phyloP scores from a whole-genome alignment of 2,329 filamentous ascomycete species.

The Fusarium lyarnte region DNA sequence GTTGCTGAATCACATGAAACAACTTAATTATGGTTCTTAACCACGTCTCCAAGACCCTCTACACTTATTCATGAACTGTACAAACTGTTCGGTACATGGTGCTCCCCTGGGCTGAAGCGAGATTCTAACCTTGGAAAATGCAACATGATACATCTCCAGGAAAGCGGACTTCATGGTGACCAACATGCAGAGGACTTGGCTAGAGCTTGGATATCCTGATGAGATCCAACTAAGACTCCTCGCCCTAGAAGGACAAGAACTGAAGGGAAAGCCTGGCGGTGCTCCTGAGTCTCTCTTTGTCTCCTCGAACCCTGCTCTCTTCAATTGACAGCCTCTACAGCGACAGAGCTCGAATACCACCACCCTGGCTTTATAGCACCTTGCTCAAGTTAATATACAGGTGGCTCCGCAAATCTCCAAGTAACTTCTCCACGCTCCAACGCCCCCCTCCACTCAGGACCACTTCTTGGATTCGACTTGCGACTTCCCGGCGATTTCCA shows the following conservation, averaged over 20 bases:
- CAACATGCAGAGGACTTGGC: neutral
- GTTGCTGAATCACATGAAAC: neutral
- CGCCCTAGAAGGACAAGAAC: neutral
- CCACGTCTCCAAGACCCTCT: neutral
- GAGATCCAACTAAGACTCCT: neutral
- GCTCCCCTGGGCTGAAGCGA: neutral
- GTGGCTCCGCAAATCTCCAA: slow-evolving; percentile 31
- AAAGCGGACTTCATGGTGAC: neutral
- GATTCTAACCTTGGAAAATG: neutral
- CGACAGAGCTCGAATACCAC: neutral
- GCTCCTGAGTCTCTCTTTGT: neutral
- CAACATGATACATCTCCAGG: neutral
- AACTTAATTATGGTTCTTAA: neutral
- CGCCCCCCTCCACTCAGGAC: slow-evolving; percentile 24
- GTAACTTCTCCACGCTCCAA: slow-evolving; percentile 34
- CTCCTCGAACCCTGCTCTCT: neutral
- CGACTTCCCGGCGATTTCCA: slow-evolving; percentile 31
- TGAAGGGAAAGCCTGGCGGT: neutral
- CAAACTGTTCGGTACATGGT: neutral
- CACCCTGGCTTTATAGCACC: neutral
- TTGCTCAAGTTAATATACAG: slow-evolving; percentile 9
- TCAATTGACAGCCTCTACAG: neutral
- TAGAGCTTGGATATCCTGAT: neutral
- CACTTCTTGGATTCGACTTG: slow-evolving; percentile 17
- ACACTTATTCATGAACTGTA: neutral